Conservation (phyloP, 495 filamentous ascomycete genomes). For the Aspergillus leporis region DNA sequence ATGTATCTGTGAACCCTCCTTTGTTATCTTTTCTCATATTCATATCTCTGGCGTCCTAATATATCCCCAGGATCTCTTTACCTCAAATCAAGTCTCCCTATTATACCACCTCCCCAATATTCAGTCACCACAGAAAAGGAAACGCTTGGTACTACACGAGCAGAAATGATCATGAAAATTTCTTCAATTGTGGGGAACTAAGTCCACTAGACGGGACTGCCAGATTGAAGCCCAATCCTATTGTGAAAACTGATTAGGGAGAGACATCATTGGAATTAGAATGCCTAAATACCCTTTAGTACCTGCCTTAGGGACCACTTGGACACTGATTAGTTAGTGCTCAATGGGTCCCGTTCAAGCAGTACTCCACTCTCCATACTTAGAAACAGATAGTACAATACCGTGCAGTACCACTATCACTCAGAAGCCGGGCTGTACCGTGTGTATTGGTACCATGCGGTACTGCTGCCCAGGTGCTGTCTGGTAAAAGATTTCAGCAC, state of each 20-base stretch:
- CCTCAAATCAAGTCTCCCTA: background rate
- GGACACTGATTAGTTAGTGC: slow-evolving; percentile 14
- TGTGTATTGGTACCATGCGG: background rate
- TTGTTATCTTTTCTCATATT: background rate
- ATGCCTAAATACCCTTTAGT: slow-evolving; percentile 5
- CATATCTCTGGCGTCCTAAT: background rate
- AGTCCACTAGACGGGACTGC: slow-evolving; percentile 9
- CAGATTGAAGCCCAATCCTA: slow-evolving; percentile 24
- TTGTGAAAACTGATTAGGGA: slow-evolving; percentile 12
- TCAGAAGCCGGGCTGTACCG: background rate
- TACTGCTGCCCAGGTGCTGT: background rate
- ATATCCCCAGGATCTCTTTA: background rate
- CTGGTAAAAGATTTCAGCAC: no score
- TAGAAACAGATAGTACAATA: slow-evolving; percentile 18
- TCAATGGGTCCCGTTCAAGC: background rate
- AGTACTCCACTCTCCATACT: slow-evolving; percentile 24
- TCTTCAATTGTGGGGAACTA: slow-evolving; percentile 24
- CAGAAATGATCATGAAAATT: slow-evolving; percentile 17
- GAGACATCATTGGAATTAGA: slow-evolving; percentile 10
- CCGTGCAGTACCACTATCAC: background rate
- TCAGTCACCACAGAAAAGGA: slow-evolving; percentile 1
- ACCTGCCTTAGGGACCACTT: slow-evolving; percentile 26
- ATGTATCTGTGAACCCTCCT: background rate
- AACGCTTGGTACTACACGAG: background rate
- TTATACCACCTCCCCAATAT: background rate